Evolutionary conservation across 345 rosid species (phyloP).

Genomic region (Eucalyptus regnans): DNA sequence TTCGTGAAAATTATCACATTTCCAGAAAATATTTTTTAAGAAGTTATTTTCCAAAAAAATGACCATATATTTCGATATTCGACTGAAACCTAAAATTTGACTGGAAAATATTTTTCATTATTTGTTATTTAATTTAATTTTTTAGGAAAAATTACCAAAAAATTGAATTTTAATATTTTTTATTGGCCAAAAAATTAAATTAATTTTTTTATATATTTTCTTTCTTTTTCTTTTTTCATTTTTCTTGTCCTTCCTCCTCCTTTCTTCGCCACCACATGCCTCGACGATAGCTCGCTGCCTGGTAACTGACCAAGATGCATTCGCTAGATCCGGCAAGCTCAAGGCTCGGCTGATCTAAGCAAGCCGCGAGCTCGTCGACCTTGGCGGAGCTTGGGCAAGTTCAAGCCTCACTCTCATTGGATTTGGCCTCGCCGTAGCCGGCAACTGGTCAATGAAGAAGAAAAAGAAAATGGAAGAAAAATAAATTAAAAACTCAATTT

Average conservation of each 20-base stretch:
- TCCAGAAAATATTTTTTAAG: fast-evolving
- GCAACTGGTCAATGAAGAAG: fast-evolving
- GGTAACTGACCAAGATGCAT: no score
- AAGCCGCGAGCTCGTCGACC: fast-evolving
- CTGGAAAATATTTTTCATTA: fast-evolving
- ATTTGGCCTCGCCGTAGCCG: fast-evolving
- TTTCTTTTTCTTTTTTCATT: fast-evolving
- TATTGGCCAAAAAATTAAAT: no score
- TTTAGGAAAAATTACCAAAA: no score
- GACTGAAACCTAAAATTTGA: no score
- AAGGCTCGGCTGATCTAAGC: fast-evolving
- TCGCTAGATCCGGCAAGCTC: fast-evolving
- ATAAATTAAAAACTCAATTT: no score
- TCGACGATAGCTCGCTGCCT: fast-evolving
- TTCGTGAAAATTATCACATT: fast-evolving
- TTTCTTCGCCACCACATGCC: fast-evolving
- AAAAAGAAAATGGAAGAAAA: no score
- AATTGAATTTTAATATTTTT: no score
- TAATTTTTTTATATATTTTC: no score
- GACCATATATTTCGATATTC: no score
- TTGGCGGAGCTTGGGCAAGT: fast-evolving
- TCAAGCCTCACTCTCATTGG: fast-evolving
- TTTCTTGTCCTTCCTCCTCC: no score
- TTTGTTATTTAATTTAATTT: no score
- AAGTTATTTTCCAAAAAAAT: no score